Percentiles rank a stretch among this genome's conserved stretches.
Conservation (phyloP, 306 rosid genomes). For the Sicyos edulis region DNA sequence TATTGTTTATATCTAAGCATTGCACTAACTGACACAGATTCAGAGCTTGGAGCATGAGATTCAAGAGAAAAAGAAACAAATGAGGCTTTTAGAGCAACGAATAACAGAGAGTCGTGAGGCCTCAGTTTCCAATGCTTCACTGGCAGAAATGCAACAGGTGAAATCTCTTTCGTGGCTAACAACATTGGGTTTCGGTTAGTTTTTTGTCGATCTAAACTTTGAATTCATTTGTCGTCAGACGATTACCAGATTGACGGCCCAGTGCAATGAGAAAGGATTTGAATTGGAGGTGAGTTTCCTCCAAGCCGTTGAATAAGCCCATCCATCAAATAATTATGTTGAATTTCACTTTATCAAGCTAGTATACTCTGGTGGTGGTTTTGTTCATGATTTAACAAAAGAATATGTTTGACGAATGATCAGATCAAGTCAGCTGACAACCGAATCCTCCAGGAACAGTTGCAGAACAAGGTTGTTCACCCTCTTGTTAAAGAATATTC, state of each 20-base stretch:
- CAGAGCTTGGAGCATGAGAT: slow-evolving; percentile 86
- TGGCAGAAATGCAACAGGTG: slow-evolving; percentile 99
- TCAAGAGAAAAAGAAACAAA: slow-evolving; percentile 80
- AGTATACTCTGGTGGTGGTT: slow-evolving; percentile 3
- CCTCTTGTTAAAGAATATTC: slow-evolving; percentile 1
- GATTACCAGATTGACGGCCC: slow-evolving; percentile 72
- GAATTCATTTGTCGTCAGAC: slow-evolving; percentile 44
- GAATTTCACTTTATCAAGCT: neutral
- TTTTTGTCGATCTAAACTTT: neutral
- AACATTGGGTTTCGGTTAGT: slow-evolving; percentile 10
- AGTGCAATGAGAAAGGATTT: slow-evolving; percentile 84
- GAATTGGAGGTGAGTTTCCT: slow-evolving; percentile 81
- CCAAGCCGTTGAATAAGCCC: slow-evolving; percentile 9
- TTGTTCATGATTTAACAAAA: neutral
- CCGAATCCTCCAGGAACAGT: slow-evolving; percentile 92
- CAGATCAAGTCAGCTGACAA: slow-evolving; percentile 97
- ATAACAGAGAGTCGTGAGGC: slow-evolving; percentile 85
- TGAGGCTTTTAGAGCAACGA: slow-evolving; percentile 80
- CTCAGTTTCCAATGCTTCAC: slow-evolving; percentile 62
- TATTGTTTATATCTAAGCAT: neutral
- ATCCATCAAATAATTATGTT: neutral
- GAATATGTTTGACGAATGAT: slow-evolving; percentile 6
- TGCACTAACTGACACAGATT: slow-evolving; percentile 39
- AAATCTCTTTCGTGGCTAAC: slow-evolving; percentile 2
- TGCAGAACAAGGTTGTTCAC: slow-evolving; percentile 65